Conservation (phyloP, 495 filamentous ascomycete species). For the Aspergillus egyptiacus region DNA sequence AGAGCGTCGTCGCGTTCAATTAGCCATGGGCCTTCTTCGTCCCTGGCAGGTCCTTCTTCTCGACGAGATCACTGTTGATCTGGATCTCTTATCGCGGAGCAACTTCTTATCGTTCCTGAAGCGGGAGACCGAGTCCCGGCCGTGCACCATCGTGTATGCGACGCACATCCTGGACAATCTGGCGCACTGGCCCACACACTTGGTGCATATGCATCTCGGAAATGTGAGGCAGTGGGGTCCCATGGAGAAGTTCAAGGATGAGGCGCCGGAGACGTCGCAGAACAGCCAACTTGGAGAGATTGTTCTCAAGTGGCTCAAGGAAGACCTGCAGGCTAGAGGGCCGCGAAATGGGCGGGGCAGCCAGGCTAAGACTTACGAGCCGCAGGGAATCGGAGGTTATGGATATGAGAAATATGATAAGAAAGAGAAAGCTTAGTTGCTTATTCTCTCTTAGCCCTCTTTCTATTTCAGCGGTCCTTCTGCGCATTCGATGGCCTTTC, state of each 20-base stretch:
- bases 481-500: slow-evolving; percentile 21
- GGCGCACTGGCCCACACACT: slow-evolving; percentile 86
- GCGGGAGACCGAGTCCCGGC: slow-evolving; percentile 71
- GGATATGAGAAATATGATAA: slow-evolving; percentile 55
- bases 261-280: slow-evolving; percentile 41
- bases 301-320: slow-evolving; percentile 79
- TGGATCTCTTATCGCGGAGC: slow-evolving; percentile 76
- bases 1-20: slow-evolving; percentile 83
- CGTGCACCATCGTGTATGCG: slow-evolving; percentile 92
- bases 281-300: slow-evolving; percentile 77
- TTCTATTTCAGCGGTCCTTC: slow-evolving; percentile 12
- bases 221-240: slow-evolving; percentile 77
- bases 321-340: slow-evolving; percentile 75
- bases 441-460: slow-evolving; percentile 7
- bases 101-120: slow-evolving; percentile 87
- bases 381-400: slow-evolving; percentile 72
- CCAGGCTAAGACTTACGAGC: slow-evolving; percentile 67
- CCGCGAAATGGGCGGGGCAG: slow-evolving; percentile 57
- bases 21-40: slow-evolving; percentile 92
- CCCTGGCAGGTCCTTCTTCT: slow-evolving; percentile 88
- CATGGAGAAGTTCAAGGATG: slow-evolving; percentile 49
- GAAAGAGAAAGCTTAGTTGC: neutral
- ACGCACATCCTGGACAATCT: slow-evolving; percentile 96
- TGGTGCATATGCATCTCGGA: slow-evolving; percentile 91
- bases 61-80: slow-evolving; percentile 95